Percentiles rank a stretch among this genome's conserved stretches.
These are phyloP conservation scores for Xylaria flabelliformis DNA, from an alignment of 495 filamentous ascomycete genomes.

Conservation along the genomic window DNA sequence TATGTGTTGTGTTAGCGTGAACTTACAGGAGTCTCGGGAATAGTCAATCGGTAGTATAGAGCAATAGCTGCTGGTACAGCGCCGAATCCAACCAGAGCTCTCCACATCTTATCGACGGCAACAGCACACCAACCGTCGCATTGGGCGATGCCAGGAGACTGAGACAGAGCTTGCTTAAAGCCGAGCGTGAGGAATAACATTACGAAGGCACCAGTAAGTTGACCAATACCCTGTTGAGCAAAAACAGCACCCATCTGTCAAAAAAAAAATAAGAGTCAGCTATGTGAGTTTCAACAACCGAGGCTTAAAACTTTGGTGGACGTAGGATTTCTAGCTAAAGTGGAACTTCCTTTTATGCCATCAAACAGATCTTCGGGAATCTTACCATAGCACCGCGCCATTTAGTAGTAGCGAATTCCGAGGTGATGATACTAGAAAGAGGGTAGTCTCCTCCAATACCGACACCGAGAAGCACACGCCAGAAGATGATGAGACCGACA, in stretches of 20 bases:
- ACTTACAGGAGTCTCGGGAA: slow-evolving; percentile 80
- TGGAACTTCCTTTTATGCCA: slow-evolving; percentile 64
- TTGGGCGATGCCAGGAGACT: slow-evolving; percentile 51
- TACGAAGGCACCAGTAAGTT: slow-evolving; percentile 73
- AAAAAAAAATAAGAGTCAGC: slow-evolving; percentile 2
- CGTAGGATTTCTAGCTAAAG: slow-evolving; percentile 51
- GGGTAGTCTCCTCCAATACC: slow-evolving; percentile 91
- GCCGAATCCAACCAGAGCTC: slow-evolving; percentile 77
- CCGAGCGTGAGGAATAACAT: slow-evolving; percentile 73
- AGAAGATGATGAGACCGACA: slow-evolving; percentile 82
- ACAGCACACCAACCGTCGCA: slow-evolving; percentile 70
- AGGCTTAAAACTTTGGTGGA: background rate
- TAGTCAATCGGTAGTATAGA: slow-evolving; percentile 81
- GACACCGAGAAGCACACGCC: slow-evolving; percentile 84
- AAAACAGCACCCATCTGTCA: slow-evolving; percentile 82
- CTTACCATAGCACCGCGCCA: slow-evolving; percentile 32
- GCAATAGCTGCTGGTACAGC: slow-evolving; percentile 78
- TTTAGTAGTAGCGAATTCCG: slow-evolving; percentile 60
- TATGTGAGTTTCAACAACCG: background rate
- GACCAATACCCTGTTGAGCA: slow-evolving; percentile 82
- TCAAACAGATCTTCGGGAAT: background rate
- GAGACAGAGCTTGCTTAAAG: slow-evolving; percentile 71
- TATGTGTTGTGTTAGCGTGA: slow-evolving; percentile 48
- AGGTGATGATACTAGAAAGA: slow-evolving; percentile 82
- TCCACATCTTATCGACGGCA: slow-evolving; percentile 89